These are phyloP conservation scores for Dothiorella sarmentorum DNA, from an alignment of 2,329 filamentous ascomycete genomes.

Conservation along the genomic window DNA sequence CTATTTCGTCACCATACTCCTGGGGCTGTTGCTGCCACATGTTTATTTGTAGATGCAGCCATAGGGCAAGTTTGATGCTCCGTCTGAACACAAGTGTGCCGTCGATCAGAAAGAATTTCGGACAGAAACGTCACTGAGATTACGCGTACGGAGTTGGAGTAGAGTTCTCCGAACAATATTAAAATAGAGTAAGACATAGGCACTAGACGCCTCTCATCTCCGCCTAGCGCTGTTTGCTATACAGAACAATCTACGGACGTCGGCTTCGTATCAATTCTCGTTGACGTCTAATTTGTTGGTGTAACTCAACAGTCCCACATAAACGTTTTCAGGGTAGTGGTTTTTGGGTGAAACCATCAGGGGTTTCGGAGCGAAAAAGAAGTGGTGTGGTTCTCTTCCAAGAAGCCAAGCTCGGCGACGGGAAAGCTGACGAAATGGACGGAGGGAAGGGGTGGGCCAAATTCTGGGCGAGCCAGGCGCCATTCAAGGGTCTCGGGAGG, in stretches of 20 bases:
- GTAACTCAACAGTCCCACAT: background rate
- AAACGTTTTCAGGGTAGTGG: background rate
- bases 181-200: slow-evolving; percentile 10
- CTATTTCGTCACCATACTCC: no score
- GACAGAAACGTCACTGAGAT: background rate
- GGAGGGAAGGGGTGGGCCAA: background rate
- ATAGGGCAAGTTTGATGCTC: no score
- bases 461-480: background rate
- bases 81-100: no score
- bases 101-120: background rate
- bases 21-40: no score
- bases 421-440: background rate
- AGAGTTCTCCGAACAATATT: background rate
- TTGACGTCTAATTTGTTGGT: background rate
- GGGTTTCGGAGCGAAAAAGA: background rate
- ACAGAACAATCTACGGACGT: background rate
- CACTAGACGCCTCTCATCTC: background rate
- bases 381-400: background rate
- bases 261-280: background rate
- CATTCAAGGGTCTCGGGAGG: slow-evolving; percentile 3
- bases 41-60: no score
- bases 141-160: background rate
- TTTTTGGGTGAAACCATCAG: background rate
- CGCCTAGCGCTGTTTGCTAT: background rate
- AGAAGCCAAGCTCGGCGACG: background rate